Base-by-base conservation (phyloP, 75 land plant genomes). In the Pseudotsuga menziesii region DNA sequence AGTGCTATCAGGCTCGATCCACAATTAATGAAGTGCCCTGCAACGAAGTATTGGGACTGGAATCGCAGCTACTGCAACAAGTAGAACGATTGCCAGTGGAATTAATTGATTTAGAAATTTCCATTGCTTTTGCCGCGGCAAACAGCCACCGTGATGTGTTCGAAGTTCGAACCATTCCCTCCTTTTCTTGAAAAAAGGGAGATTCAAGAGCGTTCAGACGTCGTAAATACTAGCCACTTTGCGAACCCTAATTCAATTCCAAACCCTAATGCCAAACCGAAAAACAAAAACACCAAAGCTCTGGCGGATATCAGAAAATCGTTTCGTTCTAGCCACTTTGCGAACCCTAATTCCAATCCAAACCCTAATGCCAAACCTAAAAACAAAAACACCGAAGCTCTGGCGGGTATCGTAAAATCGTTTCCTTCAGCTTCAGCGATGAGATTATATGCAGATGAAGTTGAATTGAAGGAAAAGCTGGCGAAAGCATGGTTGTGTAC, bases 81-180 rank as follows among this genome's bases (percentile, higher is more conserved):
- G n/a, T n/a, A n/a, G n/a, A n/a, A n/a, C 61, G 35, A 16, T 52
- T 58, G 23, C 67, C 73, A 20, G 57, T 73, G 5, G 82, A 71
- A 5, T 22, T 80, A 15, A 72, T 80, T 20, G 85, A 83, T 32
- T 57, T 83, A 13, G 82, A 83, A 64, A 36, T 83, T 4, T 83
- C 82, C 17, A 74, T 83, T 15, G 78, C 78, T 5, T 36, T 44
- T 8, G 72, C 74, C 14, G 85, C 85, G 4, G 48, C 55, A 25
- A 23, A 17, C 1, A 57, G 48, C 22, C 3, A 4, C 54, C 39
- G 82, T 19, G 78, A 83, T 59, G 85, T 76, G 2, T 80, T 83
- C 55, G 85, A 83, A 36, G 2, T 80, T 83, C 55, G 85, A 83
- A 36, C 85, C 82, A 48, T 80, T 83, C 52, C 85, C 82, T 19